Base-by-base conservation (phyloP, 768 basidiomycete genomes). In the Clitopilus passeckerianus region DNA sequence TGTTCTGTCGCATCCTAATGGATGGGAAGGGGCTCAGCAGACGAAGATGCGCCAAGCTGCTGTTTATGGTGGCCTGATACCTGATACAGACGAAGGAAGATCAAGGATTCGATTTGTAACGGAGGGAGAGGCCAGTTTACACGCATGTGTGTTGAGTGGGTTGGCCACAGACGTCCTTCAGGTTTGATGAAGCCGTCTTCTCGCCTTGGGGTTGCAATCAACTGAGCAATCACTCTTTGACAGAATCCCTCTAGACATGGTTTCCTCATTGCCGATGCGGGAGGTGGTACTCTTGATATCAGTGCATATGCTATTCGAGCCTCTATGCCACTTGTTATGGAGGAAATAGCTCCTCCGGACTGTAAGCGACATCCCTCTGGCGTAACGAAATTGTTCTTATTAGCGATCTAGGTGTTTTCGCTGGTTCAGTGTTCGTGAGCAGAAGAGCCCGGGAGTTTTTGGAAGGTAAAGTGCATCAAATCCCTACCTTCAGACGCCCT, bases 261-360 rank as follows among this genome's bases (percentile, higher is more conserved):
- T 4, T 91, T 91, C 72, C 75, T 91, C 22, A 86, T 92, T 22
- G 87, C 87, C 12, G 90, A 92, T 70, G 90, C 90, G 0, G 90
- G 90, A 57, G 90, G 90, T 57, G 90, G 90, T 43, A 92, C 90
- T 0, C 79, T 91, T 53, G 90, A 92, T 68, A 88, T 92, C 64
- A 89, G 87, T 62, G 86, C 90, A 5, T 92, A 92, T 63, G 88
- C 85, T 1, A 87, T 91, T 56, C 84, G 85, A 6, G 86, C 80
- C 54, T 85, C 86, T 2, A 71, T 78, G 23, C 90, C 90, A 0
- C 80, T 91, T 15, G 82, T 87, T 15, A 91, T 92, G 64, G 90
- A 92, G 68, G 90, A 92, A 72, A 85, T 91, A 63, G 90, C 90
- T 2, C 90, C 90, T 23, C 88, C 90, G 10, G 90, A 92, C 70